These are phyloP conservation scores for Cochlearia excelsa DNA, from an alignment of 345 rosid species.

Conservation along the genomic window DNA sequence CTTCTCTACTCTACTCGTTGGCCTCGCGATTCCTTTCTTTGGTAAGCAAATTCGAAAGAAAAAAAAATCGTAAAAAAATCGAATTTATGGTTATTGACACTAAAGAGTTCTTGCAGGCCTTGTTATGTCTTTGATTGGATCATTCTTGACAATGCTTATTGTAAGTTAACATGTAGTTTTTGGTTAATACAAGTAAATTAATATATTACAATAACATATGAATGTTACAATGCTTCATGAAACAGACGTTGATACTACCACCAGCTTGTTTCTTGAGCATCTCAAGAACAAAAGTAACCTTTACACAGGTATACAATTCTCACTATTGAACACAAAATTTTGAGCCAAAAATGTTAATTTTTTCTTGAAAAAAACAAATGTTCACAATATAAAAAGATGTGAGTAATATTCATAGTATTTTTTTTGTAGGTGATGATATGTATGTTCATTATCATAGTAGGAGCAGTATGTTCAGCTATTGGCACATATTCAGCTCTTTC, in stretches of 20 bases:
- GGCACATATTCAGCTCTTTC: slow-evolving; percentile 73
- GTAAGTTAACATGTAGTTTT: slow-evolving; percentile 46
- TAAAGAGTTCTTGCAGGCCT: slow-evolving; percentile 47
- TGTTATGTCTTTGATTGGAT: slow-evolving; percentile 85
- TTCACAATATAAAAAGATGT: slow-evolving; percentile 13
- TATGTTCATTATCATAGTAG: slow-evolving; percentile 58
- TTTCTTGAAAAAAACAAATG: no score
- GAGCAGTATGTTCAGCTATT: slow-evolving; percentile 53
- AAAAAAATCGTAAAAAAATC: not conserved
- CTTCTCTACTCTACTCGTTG: slow-evolving; percentile 75
- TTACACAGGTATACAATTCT: slow-evolving; percentile 48
- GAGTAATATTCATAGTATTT: not conserved
- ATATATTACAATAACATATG: slow-evolving; percentile 8
- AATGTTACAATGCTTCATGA: slow-evolving; percentile 8
- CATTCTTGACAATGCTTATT: slow-evolving; percentile 87
- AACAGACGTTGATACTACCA: slow-evolving; percentile 91
- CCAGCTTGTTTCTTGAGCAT: slow-evolving; percentile 89
- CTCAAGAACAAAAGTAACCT: slow-evolving; percentile 50
- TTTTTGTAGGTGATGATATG: slow-evolving; percentile 51
- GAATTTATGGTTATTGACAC: slow-evolving; percentile 3
- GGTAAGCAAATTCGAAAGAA: slow-evolving; percentile 40
- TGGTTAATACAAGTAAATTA: slow-evolving; percentile 5
- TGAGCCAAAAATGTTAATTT: no score
- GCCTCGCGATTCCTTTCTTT: slow-evolving; percentile 80
- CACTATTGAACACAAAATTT: no score